Conservation (phyloP, 2,329 filamentous ascomycete species). For the Aspergillus niger region DNA sequence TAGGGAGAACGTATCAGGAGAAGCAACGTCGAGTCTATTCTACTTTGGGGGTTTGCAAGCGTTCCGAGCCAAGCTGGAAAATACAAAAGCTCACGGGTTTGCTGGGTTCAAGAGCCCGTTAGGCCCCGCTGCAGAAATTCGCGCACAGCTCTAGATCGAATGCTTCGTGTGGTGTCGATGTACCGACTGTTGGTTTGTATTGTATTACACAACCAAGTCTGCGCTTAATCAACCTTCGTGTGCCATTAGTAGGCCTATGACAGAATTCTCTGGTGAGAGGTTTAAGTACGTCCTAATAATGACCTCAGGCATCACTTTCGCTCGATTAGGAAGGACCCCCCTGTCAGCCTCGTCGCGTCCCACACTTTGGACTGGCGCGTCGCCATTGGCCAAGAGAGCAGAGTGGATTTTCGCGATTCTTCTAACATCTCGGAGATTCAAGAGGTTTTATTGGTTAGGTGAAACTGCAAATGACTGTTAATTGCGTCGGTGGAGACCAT, state of each 20-base stretch:
- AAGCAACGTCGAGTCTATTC: neutral
- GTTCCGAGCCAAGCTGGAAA: neutral
- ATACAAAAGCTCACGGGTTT: neutral
- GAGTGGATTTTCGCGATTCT: neutral
- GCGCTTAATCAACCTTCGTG: too few relatives aligned
- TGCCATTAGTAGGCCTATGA: too few relatives aligned
- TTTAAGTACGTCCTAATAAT: neutral
- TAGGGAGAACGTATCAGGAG: neutral
- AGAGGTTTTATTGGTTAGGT: neutral
- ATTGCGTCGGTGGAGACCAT: neutral
- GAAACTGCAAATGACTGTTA: neutral
- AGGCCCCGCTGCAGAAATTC: neutral
- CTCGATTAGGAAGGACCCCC: neutral
- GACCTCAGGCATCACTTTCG: neutral
- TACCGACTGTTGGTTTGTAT: too few relatives aligned
- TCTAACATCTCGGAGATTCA: neutral
- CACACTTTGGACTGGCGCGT: neutral
- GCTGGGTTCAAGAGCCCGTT: neutral
- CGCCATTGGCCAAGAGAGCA: neutral
- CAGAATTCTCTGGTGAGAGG: neutral
- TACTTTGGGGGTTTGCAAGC: neutral
- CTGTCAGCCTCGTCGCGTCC: neutral
- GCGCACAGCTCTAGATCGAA: neutral
- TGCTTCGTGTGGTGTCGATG: too few relatives aligned
- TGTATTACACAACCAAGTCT: too few relatives aligned